phyloP scores from a whole-genome alignment of 2,329 filamentous ascomycete genomes.

The Elsinoe batatas region DNA sequence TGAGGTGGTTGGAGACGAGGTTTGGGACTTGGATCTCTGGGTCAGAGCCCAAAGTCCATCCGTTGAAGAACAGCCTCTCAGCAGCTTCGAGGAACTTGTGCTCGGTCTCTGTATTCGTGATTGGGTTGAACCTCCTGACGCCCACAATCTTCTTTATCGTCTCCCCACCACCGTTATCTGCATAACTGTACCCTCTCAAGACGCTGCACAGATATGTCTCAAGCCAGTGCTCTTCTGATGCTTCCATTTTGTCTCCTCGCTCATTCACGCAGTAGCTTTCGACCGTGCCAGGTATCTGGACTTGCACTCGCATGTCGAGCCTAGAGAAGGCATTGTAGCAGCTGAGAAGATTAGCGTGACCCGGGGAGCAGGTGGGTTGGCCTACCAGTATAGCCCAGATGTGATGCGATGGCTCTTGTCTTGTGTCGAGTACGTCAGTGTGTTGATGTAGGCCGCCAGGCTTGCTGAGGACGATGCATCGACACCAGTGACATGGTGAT shows the following conservation, averaged over 20 bases:
- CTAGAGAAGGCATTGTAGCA: conserved; percentile 99
- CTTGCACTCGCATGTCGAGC: conserved; percentile 95
- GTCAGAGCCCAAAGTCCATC: conserved; percentile 92
- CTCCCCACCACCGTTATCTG: conserved; percentile 88
- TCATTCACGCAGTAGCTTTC: conserved; percentile 98
- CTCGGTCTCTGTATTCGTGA: conserved; percentile 96
- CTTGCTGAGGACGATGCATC: conserved; percentile 97
- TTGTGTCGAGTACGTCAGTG: conserved; percentile 79
- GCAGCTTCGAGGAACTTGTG: conserved; percentile 92
- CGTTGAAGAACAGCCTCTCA: conserved; percentile 89
- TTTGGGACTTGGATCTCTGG: conserved; percentile 96
- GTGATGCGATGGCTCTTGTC: conserved; percentile 83
- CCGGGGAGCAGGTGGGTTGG: neutral
- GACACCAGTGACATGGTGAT: conserved; percentile 95
- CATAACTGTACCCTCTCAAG: conserved; percentile 88
- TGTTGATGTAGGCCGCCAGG: conserved; percentile 96
- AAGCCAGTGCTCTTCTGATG: conserved; percentile 89
- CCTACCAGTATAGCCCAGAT: conserved; percentile 86
- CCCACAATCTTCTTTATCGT: conserved; percentile 94
- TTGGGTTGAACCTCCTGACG: conserved; percentile 93
- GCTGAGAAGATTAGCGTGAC: conserved; percentile 33
- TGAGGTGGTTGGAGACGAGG: conserved; percentile 90
- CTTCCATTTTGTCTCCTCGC: conserved; percentile 84
- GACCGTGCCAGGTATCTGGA: conserved; percentile 90
- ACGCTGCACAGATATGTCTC: conserved; percentile 97